Base-by-base conservation (phyloP, 371 early-diverging fungal genomes). In the Mortierella sp. region DNA sequence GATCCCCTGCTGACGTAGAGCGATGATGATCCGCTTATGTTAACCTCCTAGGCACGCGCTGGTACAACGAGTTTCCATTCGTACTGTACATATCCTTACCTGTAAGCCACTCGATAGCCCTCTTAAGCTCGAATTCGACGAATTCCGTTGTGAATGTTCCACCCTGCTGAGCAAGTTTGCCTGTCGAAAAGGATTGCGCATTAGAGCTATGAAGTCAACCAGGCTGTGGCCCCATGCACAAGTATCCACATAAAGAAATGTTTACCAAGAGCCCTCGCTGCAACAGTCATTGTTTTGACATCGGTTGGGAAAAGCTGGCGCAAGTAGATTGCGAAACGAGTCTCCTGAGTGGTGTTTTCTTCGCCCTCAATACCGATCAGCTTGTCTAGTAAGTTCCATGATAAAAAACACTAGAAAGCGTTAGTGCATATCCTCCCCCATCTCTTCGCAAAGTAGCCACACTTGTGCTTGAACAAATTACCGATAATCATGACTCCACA, bases 21-120 rank as follows among this genome's bases (percentile, higher is more conserved):
- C 47, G 15, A 15, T 19, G 26, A 7, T 9, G 37, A 37, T 37
- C 37, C 37, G 37, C 9, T 37, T 37, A 5, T 37, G 37, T 37
- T 37, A 37, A 37, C 9, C 37, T 37, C 37, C 37, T 37, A 37
- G 37, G 5, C 37, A 37, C 9, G 37, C 9, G 9, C 37, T 9
- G 5, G 9, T 37, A 9, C 9, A 3, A 37, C 3, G 37, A 37
- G 37, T 37, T 37, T 37, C 37, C 37, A 37, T 37, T 37, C 9
- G 37, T 37, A 37, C 37, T 18, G 7, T 29, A 30, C 30, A 44
- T 53, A 18, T 16, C 25, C 56, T 15, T 80, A 89, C 91, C 93
- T 81, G 94, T 95, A 47, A 97, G 83, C 94, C 95, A 96, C 80
- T 97, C 97, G 23, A 97, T 68, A 0, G 95, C 93, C 62, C 94